Evolutionary conservation across 2,329 filamentous ascomycete genomes (phyloP).

Genomic region (Capronia epimyces): DNA sequence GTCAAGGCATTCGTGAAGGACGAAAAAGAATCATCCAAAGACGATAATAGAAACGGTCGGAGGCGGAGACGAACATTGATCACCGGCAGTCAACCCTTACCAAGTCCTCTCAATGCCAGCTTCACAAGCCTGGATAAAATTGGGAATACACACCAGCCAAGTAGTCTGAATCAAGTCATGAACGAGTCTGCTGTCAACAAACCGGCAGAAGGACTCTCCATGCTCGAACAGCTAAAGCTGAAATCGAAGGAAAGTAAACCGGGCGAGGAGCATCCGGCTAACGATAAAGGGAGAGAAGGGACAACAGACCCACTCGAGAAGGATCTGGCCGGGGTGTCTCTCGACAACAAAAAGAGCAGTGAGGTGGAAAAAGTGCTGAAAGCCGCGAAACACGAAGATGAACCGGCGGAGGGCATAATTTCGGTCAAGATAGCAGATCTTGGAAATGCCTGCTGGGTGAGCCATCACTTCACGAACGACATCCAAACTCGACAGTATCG

Average conservation of each 20-base stretch:
- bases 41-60: conserved; percentile 86
- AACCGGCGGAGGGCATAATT: conserved; percentile 57
- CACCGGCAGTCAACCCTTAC: conserved; percentile 91
- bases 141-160: conserved; percentile 54
- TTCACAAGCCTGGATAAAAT: conserved; percentile 73
- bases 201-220: conserved; percentile 44
- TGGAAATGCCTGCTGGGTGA: conserved; percentile 97
- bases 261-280: conserved; percentile 36
- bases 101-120: conserved; percentile 85
- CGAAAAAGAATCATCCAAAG: conserved; percentile 69
- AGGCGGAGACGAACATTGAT: conserved; percentile 87
- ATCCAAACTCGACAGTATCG: conserved; percentile 97
- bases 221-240: conserved; percentile 54
- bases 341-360: conserved; percentile 63
- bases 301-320: conserved; percentile 81
- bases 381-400: conserved; percentile 51
- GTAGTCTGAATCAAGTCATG: conserved; percentile 78
- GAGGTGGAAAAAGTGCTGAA: conserved; percentile 52
- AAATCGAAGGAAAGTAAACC: conserved; percentile 37
- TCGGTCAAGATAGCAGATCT: conserved; percentile 98
- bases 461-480: conserved; percentile 98
- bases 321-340: conserved; percentile 89
- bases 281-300: conserved; percentile 53
- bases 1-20: conserved; percentile 93
- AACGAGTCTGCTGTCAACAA: conserved; percentile 53